Evolutionary conservation across 495 filamentous ascomycete species (phyloP), one percentile per base, ranked within the genome.

Genomic region (Aeminium ludgeri): DNA sequence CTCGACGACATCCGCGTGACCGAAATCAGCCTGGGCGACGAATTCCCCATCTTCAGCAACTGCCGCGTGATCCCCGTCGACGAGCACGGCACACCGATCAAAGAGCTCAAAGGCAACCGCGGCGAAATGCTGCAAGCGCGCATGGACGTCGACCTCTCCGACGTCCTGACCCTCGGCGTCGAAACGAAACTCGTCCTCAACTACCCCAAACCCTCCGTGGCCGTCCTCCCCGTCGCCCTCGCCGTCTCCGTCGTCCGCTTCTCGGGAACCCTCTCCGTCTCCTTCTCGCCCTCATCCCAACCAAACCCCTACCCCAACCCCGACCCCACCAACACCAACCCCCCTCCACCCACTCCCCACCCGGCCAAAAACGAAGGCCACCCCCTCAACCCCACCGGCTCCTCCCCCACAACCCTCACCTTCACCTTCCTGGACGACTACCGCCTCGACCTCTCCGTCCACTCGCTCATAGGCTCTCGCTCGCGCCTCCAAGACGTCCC

Each of bases 31-130:
- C 66, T 97, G 0, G 89, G 89, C 15, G 89, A 97, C 49, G 91
- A 96, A 48, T 97, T 96, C 46, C 89, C 89, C 6, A 97, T 97
- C 13, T 92, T 97, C 59, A 95, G 86, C 66, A 97, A 97, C 59
- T 96, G 89, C 57, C 76, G 91, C 42, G 82, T 97, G 36, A 82
- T 83, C 17, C 81, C 81, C 2, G 76, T 82, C 0, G 83, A 91
- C 46, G 82, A 83, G 45, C 40, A 53, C 10, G 43, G 40, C 15
- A 38, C 27, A 18, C 48, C 48, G 8, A 51, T 51, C 38, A 42
- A 46, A 27, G 28, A 51, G 39, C 48, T 51, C 30, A 38, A 34
- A 10, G 49, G 49, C n/a, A 38, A 48, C 30, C 11, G 42, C 13
- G 49, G 49, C 27, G 69, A 69, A 0, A 66, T 83, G 41, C 60